These are phyloP conservation scores for Teunomyces tritomae DNA, from an alignment of 805 yeast species.

Conservation along the genomic window DNA sequence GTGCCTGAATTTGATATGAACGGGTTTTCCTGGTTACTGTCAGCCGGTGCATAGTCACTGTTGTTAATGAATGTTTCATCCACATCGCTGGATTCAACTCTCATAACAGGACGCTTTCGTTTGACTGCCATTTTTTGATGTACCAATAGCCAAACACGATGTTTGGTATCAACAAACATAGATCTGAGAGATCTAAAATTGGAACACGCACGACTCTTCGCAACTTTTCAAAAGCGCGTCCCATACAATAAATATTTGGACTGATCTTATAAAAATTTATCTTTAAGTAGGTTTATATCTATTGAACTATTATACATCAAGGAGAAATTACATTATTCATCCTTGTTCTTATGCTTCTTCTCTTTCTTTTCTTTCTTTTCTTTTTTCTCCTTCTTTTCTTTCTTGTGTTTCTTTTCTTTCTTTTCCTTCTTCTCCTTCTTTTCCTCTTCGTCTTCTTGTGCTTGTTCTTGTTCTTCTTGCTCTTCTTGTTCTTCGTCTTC, in stretches of 20 bases:
- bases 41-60: conserved; percentile 27
- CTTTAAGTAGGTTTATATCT: conserved; percentile 1
- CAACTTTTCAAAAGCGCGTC: too few species aligned
- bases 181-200: background rate
- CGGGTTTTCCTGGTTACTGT: conserved; percentile 6
- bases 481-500: conserved; percentile 10
- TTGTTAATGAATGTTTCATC: conserved; percentile 39
- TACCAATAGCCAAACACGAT: background rate
- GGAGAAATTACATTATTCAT: conserved; percentile 3
- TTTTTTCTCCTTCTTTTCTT: conserved; percentile 23
- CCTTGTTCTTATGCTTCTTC: conserved; percentile 18
- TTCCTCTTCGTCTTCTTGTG: conserved; percentile 14
- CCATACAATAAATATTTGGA: background rate
- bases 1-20: conserved; percentile 1
- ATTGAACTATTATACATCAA: conserved; percentile 5
- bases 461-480: conserved; percentile 6
- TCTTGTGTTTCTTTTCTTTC: conserved; percentile 14
- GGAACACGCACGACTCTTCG: background rate
- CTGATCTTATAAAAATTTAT: too few species aligned
- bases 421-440: conserved; percentile 14
- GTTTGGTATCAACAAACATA: background rate
- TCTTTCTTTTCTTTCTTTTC: conserved; percentile 26
- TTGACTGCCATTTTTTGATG: conserved; percentile 8
- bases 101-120: conserved; percentile 10
- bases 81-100: conserved; percentile 15